Conservation (phyloP, 2,329 filamentous ascomycete species). For the Thelonectria olida region DNA sequence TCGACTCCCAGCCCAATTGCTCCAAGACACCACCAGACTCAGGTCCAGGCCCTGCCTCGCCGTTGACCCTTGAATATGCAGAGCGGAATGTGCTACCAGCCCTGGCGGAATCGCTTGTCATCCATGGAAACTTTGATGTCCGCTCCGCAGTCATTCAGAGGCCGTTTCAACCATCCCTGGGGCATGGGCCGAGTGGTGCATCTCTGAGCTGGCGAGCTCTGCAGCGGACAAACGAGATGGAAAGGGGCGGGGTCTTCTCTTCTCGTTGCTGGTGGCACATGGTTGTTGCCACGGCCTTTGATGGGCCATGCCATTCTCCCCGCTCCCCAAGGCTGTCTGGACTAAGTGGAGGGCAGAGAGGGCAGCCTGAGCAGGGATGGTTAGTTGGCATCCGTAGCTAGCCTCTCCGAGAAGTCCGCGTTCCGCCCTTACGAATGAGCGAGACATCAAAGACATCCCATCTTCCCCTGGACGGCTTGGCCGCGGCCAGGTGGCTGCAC, state of each 20-base stretch:
- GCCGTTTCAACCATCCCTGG: background rate
- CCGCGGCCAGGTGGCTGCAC: conserved; percentile 2
- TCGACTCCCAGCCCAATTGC: background rate
- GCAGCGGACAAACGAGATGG: background rate
- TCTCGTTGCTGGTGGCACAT: background rate
- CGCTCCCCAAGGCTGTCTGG: background rate
- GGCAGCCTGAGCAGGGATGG: conserved; percentile 1
- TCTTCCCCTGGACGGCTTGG: background rate
- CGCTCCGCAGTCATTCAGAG: background rate
- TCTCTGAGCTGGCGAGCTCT: background rate
- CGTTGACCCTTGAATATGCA: background rate
- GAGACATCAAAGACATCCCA: background rate
- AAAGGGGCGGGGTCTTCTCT: conserved; percentile 1
- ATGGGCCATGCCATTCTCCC: background rate
- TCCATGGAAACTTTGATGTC: background rate
- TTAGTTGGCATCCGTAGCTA: conserved; percentile 1
- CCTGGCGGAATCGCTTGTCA: too few species aligned
- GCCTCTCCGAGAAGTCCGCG: conserved; percentile 3
- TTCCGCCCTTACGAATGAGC: background rate
- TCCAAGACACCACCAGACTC: background rate
- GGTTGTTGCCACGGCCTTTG: conserved; percentile 1
- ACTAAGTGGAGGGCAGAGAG: background rate
- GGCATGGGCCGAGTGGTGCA: background rate
- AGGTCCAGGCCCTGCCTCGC: background rate
- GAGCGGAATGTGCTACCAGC: too few species aligned